A percentile compares a stretch with the other conserved stretches of the same genome.
Evolutionary conservation across 1,139 yeast species (phyloP).

Genomic region (Candida gigantensis): DNA sequence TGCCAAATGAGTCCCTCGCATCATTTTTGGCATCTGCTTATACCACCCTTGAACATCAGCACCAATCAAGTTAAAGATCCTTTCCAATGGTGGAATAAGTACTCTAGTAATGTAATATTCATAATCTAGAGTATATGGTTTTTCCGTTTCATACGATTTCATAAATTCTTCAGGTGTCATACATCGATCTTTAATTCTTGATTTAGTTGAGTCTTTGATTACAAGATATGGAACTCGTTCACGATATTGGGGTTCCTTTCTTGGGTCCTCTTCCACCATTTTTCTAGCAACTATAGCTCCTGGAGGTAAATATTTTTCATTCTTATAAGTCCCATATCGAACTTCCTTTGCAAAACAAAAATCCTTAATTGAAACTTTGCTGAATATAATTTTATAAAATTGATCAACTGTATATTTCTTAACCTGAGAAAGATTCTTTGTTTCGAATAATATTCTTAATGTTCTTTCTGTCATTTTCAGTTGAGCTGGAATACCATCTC

Average conservation of each 20-base stretch:
- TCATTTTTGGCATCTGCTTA: constrained; percentile 56
- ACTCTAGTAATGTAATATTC: constrained; percentile 84
- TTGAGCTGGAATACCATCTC: constrained; percentile 95
- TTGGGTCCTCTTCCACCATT: constrained; percentile 60
- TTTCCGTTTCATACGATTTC: constrained; percentile 30
- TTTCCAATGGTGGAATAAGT: constrained; percentile 83
- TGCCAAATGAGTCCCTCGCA: constrained; percentile 2
- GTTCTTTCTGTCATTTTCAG: constrained; percentile 77
- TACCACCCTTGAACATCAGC: constrained; percentile 81
- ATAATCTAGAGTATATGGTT: constrained; percentile 59
- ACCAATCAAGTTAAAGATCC: constrained; percentile 81
- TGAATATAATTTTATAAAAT: constrained; percentile 62
- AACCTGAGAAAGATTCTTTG: constrained; percentile 68
- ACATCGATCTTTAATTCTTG: constrained; percentile 75
- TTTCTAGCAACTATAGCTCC: constrained; percentile 81
- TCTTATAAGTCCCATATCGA: constrained; percentile 77
- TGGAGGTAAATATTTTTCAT: constrained; percentile 74
- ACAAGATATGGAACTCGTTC: constrained; percentile 91
- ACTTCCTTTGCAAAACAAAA: constrained; percentile 94
- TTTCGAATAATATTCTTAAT: constrained; percentile 67
- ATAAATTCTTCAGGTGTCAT: constrained; percentile 76
- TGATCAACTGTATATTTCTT: constrained; percentile 65
- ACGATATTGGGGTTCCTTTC: constrained; percentile 82
- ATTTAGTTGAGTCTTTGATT: constrained; percentile 62
- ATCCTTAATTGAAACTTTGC: constrained; percentile 70